These are phyloP conservation scores for Rutstroemia sydowiana DNA, from an alignment of 2,329 filamentous ascomycete species.

Conservation along the genomic window DNA sequence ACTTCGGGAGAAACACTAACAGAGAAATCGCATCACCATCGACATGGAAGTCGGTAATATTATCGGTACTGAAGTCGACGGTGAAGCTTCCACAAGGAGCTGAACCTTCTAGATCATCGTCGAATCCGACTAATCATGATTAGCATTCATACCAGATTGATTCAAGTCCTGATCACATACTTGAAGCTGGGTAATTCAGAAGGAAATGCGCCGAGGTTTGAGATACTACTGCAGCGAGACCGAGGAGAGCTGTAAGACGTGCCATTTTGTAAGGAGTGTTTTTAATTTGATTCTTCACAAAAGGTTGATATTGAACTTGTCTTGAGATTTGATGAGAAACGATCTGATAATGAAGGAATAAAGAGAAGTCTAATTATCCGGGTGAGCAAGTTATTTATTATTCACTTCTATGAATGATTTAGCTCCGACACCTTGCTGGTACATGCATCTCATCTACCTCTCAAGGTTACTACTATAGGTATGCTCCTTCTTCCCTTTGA, in stretches of 20 bases:
- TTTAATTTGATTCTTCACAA: background rate
- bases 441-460: no score
- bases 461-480: no score
- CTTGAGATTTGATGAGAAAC: no score
- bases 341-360: no score
- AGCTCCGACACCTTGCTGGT: background rate
- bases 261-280: constrained; percentile 1
- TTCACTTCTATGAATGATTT: background rate
- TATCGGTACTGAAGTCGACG: constrained; percentile 41
- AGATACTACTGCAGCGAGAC: constrained; percentile 11
- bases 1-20: background rate
- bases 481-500: no score
- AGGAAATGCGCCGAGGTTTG: constrained; percentile 47
- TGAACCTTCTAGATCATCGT: constrained; percentile 39
- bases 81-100: constrained; percentile 49
- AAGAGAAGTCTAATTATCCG: background rate
- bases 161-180: background rate
- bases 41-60: constrained; percentile 51
- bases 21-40: constrained; percentile 45
- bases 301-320: background rate
- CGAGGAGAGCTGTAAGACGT: constrained; percentile 6
- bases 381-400: background rate
- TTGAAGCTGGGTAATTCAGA: constrained; percentile 40
- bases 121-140: constrained; percentile 34
- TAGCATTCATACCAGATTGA: background rate